A percentile compares a stretch with the other conserved stretches of the same genome.
Evolutionary conservation across 2,329 filamentous ascomycete genomes (phyloP).

Genomic region (Penicillium capsulatum): DNA sequence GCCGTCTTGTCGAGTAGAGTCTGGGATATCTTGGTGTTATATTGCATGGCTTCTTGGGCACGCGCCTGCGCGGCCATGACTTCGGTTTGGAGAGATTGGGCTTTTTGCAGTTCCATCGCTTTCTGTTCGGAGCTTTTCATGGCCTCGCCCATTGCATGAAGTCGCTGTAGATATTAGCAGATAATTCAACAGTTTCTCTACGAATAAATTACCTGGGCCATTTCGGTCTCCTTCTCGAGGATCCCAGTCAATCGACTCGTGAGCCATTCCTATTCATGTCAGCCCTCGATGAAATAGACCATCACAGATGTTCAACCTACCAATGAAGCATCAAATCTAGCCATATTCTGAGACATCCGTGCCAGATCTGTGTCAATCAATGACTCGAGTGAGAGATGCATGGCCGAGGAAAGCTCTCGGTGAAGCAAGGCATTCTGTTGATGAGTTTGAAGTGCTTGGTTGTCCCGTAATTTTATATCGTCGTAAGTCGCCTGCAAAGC

Average conservation of each 20-base stretch:
- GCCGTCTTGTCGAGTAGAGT: slow-evolving; percentile 31
- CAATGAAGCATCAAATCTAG: slow-evolving; percentile 32
- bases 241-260: slow-evolving; percentile 24
- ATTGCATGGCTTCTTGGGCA: slow-evolving; percentile 27
- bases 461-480: slow-evolving; percentile 25
- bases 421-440: slow-evolving; percentile 25
- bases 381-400: slow-evolving; percentile 32
- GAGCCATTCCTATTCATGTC: slow-evolving; percentile 30
- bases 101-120: slow-evolving; percentile 30
- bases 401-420: slow-evolving; percentile 26
- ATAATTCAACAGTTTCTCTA: too few relatives aligned
- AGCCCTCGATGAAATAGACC: too few relatives aligned
- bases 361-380: slow-evolving; percentile 30
- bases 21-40: slow-evolving; percentile 27
- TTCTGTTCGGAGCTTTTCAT: slow-evolving; percentile 33
- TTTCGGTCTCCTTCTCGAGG: slow-evolving; percentile 32
- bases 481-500: slow-evolving; percentile 26
- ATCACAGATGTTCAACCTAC: too few relatives aligned
- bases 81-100: slow-evolving; percentile 35
- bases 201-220: slow-evolving; percentile 29
- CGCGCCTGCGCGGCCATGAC: slow-evolving; percentile 23
- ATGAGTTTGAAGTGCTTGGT: slow-evolving; percentile 27
- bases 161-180: slow-evolving; percentile 31
- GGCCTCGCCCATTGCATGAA: slow-evolving; percentile 31
- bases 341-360: slow-evolving; percentile 28